Evolutionary conservation across 768 basidiomycete genomes (phyloP).

Genomic region (Lactarius sanguifluus): DNA sequence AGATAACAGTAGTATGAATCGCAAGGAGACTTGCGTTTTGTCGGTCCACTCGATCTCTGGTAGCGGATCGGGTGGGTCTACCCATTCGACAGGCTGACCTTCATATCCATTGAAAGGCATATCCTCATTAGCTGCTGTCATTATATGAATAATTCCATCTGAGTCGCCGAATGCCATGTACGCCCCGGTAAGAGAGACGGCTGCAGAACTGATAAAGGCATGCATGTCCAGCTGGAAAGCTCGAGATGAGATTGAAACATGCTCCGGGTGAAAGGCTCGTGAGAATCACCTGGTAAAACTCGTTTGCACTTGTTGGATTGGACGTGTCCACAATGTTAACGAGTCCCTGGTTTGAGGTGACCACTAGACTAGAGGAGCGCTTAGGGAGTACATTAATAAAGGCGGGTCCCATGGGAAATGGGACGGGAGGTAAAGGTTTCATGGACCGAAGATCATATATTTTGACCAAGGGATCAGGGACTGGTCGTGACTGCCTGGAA

Average conservation of each 20-base stretch:
- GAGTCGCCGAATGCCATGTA: conserved; percentile 93
- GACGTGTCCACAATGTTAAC: conserved; percentile 83
- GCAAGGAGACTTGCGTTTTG: conserved; percentile 57
- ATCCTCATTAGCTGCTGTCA: conserved; percentile 69
- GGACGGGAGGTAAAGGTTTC: conserved; percentile 77
- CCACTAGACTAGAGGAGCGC: conserved; percentile 67
- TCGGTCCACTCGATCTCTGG: conserved; percentile 81
- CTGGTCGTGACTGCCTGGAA: conserved; percentile 78
- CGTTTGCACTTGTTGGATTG: conserved; percentile 62
- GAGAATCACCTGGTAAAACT: conserved; percentile 74
- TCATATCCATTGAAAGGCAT: conserved; percentile 87
- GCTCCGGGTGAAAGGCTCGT: neutral
- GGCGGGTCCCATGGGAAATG: conserved; percentile 83
- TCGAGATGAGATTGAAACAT: neutral
- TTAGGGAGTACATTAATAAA: conserved; percentile 82
- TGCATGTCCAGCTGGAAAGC: conserved; percentile 60
- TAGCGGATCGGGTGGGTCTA: conserved; percentile 65
- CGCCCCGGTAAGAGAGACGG: conserved; percentile 83
- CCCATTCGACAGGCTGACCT: conserved; percentile 83
- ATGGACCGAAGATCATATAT: conserved; percentile 87
- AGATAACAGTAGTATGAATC: neutral
- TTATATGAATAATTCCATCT: conserved; percentile 77
- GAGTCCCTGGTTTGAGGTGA: conserved; percentile 79
- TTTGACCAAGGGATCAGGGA: conserved; percentile 90
- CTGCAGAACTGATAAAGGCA: conserved; percentile 75